Base-by-base conservation (phyloP, 108 stramenopile genomes). In the Skeletonema potamos region DNA sequence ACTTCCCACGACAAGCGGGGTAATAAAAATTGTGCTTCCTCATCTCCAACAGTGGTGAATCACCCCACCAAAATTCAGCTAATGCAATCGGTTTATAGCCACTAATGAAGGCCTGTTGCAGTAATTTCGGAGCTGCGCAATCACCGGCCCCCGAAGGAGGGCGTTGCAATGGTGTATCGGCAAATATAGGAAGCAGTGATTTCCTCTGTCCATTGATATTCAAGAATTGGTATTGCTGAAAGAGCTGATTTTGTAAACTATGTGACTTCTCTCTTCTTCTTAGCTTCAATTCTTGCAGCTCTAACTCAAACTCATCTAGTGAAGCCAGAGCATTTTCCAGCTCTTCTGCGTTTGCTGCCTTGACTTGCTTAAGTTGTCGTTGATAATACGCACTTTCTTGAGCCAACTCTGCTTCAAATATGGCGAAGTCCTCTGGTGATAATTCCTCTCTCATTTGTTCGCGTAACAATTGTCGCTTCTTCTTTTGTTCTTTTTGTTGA, bases 51-150 rank as follows among this genome's bases (percentile, higher is more conserved):
- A 9, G 30, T 2, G 71, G 71, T 0, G 71, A 72, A 7, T 64
- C 27, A 2, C 71, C 71, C 63, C 63, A 72, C 71, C 71, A 72
- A 30, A 72, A 72, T 55, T 72, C 71, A 9, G 71, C 71, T 27
- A 72, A 0, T 11, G 71, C 71, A 18, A 72, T 51, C 15, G 71
- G 71, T 11, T 17, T 24, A 27, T 62, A 64, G n/a, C 71, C 71
- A 18, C 54, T 64, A 1, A 27, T 20, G 57, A 64, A 72, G 62
- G 71, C 71, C 17, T 64, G 24, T 33, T 72, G 71, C 11, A 72
- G 64, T 10, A 72, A 34, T 64, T 63, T 72, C 26, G 63, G 64
- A n/a, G 71, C 71, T 18, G 63, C 62, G 30, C 71, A 72, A 51
- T 72, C 71, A 0, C 71, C 71, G 4, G 71, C 51, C 8, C 71